Evolutionary conservation across 495 filamentous ascomycete genomes (phyloP), one percentile per base, ranked within the genome.

Genomic region (Neurospora sp.): DNA sequence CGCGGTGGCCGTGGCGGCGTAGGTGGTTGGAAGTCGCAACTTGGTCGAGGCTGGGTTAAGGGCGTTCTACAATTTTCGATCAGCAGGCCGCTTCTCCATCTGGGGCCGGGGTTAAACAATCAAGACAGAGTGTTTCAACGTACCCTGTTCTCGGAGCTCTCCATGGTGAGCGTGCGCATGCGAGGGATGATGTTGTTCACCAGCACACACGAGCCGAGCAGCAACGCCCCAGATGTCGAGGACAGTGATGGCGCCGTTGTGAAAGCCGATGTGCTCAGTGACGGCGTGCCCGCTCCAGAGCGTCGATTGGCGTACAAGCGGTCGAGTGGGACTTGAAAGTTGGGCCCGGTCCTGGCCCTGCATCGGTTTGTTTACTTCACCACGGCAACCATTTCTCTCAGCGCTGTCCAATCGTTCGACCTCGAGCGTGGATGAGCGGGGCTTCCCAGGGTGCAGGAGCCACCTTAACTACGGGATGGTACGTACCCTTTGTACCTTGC

Each of bases 111-210:
- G 31, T 3, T 48, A 53, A 53, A 53, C 9, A 53, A 6, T 22
- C 46, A 22, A 53, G 46, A 53, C 20, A 53, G 20, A 12, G 7
- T 53, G 46, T 14, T 22, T 53, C 12, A 48, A 73, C 75, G 61
- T 81, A 84, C 83, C 78, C 74, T 69, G 78, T 85, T 85, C 69
- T 85, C 83, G 38, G 74, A 69, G 42, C 73, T 61, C 48, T 85
- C 83, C 85, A 85, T 86, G 69, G 70, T 81, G 79, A 75, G 46
- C 11, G 71, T 72, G 75, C 72, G 74, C 78, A 78, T 72, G 78
- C 74, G 74, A 70, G 78, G 77, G 73, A 77, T 22, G 11, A 79
- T 38, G 61, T 78, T 69, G 73, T 81, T 74, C 70, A 77, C 74
- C 53, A 81, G 70, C 73, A 76, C 68, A 70, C 71, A 80, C 73